These are phyloP conservation scores for Sarcomyxa edulis DNA, from an alignment of 768 basidiomycete species.

Conservation along the genomic window DNA sequence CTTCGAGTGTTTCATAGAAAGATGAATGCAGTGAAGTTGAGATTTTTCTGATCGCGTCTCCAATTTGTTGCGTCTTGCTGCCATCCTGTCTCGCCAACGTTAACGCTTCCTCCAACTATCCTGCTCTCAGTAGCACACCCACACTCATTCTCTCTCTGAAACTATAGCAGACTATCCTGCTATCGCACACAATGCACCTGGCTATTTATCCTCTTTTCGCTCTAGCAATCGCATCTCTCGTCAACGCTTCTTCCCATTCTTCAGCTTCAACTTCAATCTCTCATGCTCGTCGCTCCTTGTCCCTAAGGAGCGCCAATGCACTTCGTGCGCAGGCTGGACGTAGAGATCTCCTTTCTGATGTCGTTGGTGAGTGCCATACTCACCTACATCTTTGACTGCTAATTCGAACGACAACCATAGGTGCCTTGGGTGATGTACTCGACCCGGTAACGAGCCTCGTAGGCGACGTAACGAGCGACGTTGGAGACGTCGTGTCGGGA, in stretches of 20 bases:
- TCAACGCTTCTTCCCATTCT: constrained; percentile 32
- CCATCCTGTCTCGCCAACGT: too few relatives aligned
- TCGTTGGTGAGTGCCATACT: neutral
- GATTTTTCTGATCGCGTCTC: too few relatives aligned
- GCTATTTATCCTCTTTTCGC: constrained; percentile 23
- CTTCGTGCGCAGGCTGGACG: constrained; percentile 7
- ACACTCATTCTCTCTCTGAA: constrained; percentile 37
- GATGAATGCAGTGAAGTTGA: too few relatives aligned
- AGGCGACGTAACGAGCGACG: neutral
- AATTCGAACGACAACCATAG: constrained; percentile 6
- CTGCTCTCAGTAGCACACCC: constrained; percentile 11
- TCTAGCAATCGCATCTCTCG: constrained; percentile 19
- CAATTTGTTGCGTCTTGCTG: too few relatives aligned
- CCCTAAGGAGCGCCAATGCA: constrained; percentile 6
- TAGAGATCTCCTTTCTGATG: neutral
- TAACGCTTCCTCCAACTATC: too few relatives aligned
- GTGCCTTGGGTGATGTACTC: constrained; percentile 7
- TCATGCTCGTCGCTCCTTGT: constrained; percentile 30
- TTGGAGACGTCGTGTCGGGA: constrained; percentile 2
- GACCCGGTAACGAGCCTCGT: constrained; percentile 5
- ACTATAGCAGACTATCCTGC: constrained; percentile 24
- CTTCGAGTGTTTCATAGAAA: too few relatives aligned
- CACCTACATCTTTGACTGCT: neutral
- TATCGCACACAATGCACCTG: constrained; percentile 25
- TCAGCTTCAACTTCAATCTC: constrained; percentile 27